A percentile compares a stretch with the other conserved stretches of the same genome.
phyloP scores from a whole-genome alignment of 1,139 yeast species.

The Hemisphaericaspora subhashii region DNA sequence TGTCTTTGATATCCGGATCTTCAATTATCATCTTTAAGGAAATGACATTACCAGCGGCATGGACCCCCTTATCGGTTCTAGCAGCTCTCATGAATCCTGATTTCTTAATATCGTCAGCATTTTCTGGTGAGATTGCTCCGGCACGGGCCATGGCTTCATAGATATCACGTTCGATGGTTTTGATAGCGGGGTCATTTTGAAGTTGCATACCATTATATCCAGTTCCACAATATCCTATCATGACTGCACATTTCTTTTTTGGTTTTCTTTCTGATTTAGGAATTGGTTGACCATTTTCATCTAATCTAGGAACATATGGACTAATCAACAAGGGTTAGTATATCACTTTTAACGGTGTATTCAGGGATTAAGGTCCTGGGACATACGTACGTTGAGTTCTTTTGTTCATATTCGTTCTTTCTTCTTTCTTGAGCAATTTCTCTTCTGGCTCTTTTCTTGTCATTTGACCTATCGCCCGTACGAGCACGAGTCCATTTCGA shows the following conservation, averaged over 20 bases:
- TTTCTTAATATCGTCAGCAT: constrained; percentile 86
- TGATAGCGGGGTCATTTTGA: constrained; percentile 74
- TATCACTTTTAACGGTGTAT: background rate
- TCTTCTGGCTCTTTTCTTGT: constrained; percentile 7
- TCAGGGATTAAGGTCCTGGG: no score
- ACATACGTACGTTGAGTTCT: constrained; percentile 40
- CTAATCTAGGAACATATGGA: constrained; percentile 46
- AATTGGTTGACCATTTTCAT: constrained; percentile 61
- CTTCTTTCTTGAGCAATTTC: constrained; percentile 13
- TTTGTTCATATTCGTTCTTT: constrained; percentile 11
- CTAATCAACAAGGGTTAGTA: constrained; percentile 25
- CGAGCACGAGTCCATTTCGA: constrained; percentile 41
- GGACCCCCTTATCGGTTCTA: constrained; percentile 97
- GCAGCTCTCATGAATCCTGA: constrained; percentile 95
- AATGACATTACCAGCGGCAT: constrained; percentile 95
- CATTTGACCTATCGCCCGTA: constrained; percentile 28
- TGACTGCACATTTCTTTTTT: constrained; percentile 85
- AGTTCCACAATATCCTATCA: constrained; percentile 96
- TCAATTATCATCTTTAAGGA: constrained; percentile 87
- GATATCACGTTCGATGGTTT: constrained; percentile 89
- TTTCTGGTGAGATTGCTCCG: constrained; percentile 88
- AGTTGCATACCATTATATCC: constrained; percentile 98
- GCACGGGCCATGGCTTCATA: constrained; percentile 83
- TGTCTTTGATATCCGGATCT: constrained; percentile 72
- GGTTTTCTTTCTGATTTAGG: constrained; percentile 66